Evolutionary conservation across 257 asterid species (phyloP).

Genomic region (Solanum gracilifrons): DNA sequence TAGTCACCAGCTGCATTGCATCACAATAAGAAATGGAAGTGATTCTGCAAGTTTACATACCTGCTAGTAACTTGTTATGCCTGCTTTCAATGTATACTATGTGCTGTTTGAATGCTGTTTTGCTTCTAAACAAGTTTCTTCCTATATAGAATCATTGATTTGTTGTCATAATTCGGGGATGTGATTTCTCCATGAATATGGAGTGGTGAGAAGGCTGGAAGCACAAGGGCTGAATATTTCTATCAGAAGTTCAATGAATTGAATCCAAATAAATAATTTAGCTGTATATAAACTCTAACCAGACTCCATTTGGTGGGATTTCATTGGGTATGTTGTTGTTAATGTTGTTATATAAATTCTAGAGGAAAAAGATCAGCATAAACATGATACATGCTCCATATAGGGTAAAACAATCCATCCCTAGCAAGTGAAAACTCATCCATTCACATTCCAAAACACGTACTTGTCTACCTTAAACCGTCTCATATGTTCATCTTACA

Average conservation of each 20-base stretch:
- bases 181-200: not conserved
- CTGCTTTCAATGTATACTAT: not conserved
- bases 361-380: not conserved
- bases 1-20: constrained; percentile 1
- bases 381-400: not conserved
- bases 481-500: not conserved
- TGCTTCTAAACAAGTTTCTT: not conserved
- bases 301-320: not conserved
- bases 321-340: not conserved
- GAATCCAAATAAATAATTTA: not conserved
- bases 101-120: not conserved
- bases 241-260: not conserved
- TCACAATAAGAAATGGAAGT: not conserved
- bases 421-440: not conserved
- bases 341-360: not conserved
- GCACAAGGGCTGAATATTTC: not conserved
- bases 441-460: not conserved
- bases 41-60: not conserved
- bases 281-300: not conserved
- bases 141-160: not conserved
- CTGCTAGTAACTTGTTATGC: not conserved
- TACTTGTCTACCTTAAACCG: not conserved
- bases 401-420: not conserved
- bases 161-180: not conserved
- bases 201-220: not conserved